phyloP scores from a whole-genome alignment of 1,284 basidiomycete genomes.

The Ceratobasidium sp. region DNA sequence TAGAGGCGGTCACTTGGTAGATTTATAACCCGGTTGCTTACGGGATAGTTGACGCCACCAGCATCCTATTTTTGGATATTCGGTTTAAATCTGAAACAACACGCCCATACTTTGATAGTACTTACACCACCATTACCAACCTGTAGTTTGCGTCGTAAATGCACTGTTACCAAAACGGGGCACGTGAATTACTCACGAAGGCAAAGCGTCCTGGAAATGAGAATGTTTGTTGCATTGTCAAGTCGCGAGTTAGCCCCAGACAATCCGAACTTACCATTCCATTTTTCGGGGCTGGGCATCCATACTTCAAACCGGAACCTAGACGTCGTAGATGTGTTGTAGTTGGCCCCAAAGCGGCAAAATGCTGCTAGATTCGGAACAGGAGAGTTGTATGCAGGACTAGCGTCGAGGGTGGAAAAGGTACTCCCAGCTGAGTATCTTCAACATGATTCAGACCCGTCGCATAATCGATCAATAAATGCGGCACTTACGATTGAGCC shows the following conservation, averaged over 20 bases:
- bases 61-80: constrained; percentile 4
- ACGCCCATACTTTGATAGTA: neutral
- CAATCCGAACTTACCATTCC: constrained; percentile 23
- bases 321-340: constrained; percentile 26
- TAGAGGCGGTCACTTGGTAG: too few species aligned
- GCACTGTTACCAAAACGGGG: neutral
- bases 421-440: constrained; percentile 18
- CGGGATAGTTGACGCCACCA: constrained; percentile 20
- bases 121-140: constrained; percentile 39
- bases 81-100: neutral
- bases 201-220: constrained; percentile 28
- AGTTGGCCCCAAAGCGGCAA: constrained; percentile 33
- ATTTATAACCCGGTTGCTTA: too few species aligned
- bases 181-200: constrained; percentile 5
- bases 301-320: constrained; percentile 34
- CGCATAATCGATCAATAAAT: neutral
- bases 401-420: constrained; percentile 20
- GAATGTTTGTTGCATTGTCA: neutral
- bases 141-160: neutral
- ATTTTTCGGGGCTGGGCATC: constrained; percentile 19
- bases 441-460: neutral
- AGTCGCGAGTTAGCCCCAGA: neutral
- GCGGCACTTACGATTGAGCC: neutral
- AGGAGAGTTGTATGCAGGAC: constrained; percentile 23
- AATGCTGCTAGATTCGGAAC: constrained; percentile 31